Percentiles rank a stretch among this genome's conserved stretches.
phyloP scores from a whole-genome alignment of 2,329 filamentous ascomycete genomes.

The Aspergillus tubingensis region DNA sequence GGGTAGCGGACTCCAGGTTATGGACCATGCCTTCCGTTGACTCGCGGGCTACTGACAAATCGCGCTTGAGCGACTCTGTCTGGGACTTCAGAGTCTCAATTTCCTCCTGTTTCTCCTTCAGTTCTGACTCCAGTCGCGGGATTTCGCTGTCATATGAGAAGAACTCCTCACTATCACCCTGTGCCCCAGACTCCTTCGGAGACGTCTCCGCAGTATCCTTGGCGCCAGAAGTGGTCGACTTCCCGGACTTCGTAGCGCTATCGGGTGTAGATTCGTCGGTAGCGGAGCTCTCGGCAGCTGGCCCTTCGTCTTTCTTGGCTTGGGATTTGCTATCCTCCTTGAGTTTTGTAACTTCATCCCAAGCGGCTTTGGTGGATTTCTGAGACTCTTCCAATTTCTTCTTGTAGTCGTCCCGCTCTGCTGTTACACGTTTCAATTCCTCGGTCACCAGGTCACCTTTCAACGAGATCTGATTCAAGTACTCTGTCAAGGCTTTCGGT shows the following conservation, averaged over 20 bases:
- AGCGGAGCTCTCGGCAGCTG: neutral
- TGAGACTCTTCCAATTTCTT: slow-evolving; percentile 72
- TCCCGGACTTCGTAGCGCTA: slow-evolving; percentile 6
- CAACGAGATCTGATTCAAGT: slow-evolving; percentile 80
- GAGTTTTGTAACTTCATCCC: slow-evolving; percentile 64
- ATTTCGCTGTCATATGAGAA: slow-evolving; percentile 92
- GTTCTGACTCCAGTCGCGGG: slow-evolving; percentile 73
- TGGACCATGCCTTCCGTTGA: slow-evolving; percentile 66
- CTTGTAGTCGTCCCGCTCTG: slow-evolving; percentile 77
- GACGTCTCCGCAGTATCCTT: slow-evolving; percentile 36
- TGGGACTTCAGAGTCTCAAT: slow-evolving; percentile 70
- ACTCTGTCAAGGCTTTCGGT: slow-evolving; percentile 81
- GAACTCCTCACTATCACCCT: slow-evolving; percentile 66
- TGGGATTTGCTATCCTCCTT: slow-evolving; percentile 37
- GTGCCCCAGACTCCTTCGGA: slow-evolving; percentile 20
- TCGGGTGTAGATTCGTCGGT: neutral
- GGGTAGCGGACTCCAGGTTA: slow-evolving; percentile 67
- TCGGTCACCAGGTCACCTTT: slow-evolving; percentile 93
- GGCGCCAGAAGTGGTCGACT: slow-evolving; percentile 15
- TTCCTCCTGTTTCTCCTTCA: slow-evolving; percentile 69
- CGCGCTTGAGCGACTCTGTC: slow-evolving; percentile 67
- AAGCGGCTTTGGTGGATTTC: slow-evolving; percentile 61
- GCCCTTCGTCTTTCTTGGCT: slow-evolving; percentile 7
- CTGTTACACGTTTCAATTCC: slow-evolving; percentile 82
- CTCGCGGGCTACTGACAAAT: slow-evolving; percentile 71